Evolutionary conservation across 2,329 filamentous ascomycete species (phyloP), one percentile per base, ranked within the genome.

Genomic region (Chalaropsis thielavioides): DNA sequence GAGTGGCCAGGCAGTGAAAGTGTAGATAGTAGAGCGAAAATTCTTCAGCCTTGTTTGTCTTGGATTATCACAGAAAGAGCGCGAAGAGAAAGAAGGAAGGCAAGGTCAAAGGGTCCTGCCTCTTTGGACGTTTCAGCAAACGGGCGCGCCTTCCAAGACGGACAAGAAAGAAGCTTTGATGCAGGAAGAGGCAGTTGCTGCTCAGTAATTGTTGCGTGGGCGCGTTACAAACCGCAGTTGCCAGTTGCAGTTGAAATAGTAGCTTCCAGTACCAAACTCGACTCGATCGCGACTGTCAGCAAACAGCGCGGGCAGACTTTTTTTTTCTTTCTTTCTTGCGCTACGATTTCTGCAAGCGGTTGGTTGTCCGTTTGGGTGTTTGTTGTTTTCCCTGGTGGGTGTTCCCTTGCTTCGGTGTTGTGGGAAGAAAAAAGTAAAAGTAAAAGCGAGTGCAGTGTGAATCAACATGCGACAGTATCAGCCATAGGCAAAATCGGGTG

Each of bases 41-140:
- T 35, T 62, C 8, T 44, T 43, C 24, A 46, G 61, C 43, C 40
- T 63, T 11, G 31, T n/a, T 13, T 6, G 24, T 40, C 24, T 49
- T 63, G 24, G 38, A n/a, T 10, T 8, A 13, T 19, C 27, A 49
- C n/a, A 24, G 43, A 41, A 46, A 62, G 41, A 49, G 31, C n/a
- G 22, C 11, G n/a, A 35, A 63, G 17, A 3, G 27, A 19, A 49
- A 31, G 27, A 24, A 15, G 43, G 43, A 63, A 40, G 17, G 13
- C 8, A 63, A 24, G 17, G 13, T 13, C 31, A 35, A 49, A 62
- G 43, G 59, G 59, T 61, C 59, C 59, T 51, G 46, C 46, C 46
- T 11, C 46, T 27, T 51, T 27, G 46, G 46, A 27, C 19, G 46
- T 51, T 51, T 61, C 40, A 61, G 59, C 59, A 61, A 61, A 27